These are phyloP conservation scores for Setomelanomma holmii DNA, from an alignment of 2,329 filamentous ascomycete genomes.

Conservation along the genomic window DNA sequence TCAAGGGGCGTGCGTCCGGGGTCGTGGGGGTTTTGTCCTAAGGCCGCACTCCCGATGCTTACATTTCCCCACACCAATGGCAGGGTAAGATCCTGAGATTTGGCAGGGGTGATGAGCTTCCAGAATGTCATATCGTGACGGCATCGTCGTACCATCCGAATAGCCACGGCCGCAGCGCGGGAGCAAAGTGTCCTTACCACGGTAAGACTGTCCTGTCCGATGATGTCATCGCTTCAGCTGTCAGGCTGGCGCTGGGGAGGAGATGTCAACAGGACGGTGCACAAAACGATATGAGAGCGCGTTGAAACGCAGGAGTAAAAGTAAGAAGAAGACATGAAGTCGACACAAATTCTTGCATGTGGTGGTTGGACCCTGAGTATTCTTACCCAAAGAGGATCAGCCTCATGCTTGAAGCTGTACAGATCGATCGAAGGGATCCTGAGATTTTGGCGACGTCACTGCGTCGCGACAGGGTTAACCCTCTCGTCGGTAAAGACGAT, in stretches of 20 bases:
- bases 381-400: slow-evolving; percentile 1
- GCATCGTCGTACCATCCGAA: not conserved
- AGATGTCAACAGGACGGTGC: not conserved
- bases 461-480: not conserved
- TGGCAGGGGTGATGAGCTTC: not conserved
- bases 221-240: not conserved
- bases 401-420: slow-evolving; percentile 6
- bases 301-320: not conserved
- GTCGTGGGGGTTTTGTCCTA: not conserved
- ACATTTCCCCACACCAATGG: not conserved
- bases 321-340: not conserved
- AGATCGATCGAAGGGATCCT: slow-evolving; percentile 8
- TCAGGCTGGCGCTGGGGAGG: not conserved
- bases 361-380: not conserved
- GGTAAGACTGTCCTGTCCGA: not conserved
- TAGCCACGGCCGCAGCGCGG: not conserved
- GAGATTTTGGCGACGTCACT: not conserved
- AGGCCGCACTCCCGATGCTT: not conserved
- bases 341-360: not conserved
- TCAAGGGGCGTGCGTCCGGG: not conserved
- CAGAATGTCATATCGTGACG: not conserved
- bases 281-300: not conserved
- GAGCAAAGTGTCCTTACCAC: not conserved
- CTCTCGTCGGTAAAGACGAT: too few relatives aligned
- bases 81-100: not conserved